Base-by-base conservation (phyloP, 176 grass and related monocot genomes). In the Hsuehochloa calcarea region DNA sequence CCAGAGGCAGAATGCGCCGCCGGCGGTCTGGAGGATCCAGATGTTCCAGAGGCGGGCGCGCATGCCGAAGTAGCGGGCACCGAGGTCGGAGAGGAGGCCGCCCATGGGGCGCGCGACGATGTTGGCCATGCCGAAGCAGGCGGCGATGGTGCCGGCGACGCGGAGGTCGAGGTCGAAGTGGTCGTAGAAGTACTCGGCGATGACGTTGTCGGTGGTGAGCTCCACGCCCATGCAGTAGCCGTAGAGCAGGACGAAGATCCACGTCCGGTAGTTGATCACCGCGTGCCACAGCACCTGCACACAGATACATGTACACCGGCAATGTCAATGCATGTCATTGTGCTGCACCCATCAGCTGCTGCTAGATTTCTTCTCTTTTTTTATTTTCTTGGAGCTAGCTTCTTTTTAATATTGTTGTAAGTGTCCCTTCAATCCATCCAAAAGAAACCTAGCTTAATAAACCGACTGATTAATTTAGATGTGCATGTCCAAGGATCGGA, bases 71-170 rank as follows among this genome's bases (percentile, higher is more conserved):
- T 84, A 81, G 0, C 83, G 67, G 0, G 79, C 95, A 5, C 89
- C 87, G 0, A 88, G 4, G 88, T 98, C 96, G 4, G 96, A 98
- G 23, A 87, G 61, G 68, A 90, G 34, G 0, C 96, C 96, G 0
- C 96, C 96, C 10, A 67, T 6, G 10, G 96, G 96, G 0, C 96
- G 80, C 0, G 96, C 87, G 0, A 92, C 80, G 40, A 98, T 10
- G 80, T 98, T 98, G 75, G 96, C 93, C 96, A 98, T 93, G 47
- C 95, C 95, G 17, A 98, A 98, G 78, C 89, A 93, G 4, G 95
- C 95, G 6, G 93, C 95, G 41, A 98, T 95, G 68, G 47, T 93
- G 34, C 95, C 93, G 4, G 95, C 89, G 8, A 75, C 83, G 2
- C 93, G 91, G 7, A 98, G 91, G 72, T 95, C 87, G 3, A 98